A percentile compares a stretch with the other conserved stretches of the same genome.
Evolutionary conservation across 768 basidiomycete genomes (phyloP).

Genomic region (Boletus subparvulus): DNA sequence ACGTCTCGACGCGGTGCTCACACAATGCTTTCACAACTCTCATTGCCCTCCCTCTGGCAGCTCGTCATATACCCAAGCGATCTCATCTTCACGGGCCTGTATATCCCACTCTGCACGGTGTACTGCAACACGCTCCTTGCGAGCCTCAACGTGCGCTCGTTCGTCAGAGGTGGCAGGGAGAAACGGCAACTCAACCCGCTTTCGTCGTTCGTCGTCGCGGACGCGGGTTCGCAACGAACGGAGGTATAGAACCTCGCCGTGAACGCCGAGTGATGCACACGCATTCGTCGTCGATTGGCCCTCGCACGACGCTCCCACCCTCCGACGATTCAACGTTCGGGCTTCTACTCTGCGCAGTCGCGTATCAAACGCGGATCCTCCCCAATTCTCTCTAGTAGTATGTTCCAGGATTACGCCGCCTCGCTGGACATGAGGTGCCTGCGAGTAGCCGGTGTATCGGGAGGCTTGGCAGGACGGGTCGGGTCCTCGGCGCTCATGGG

Average conservation of each 20-base stretch:
- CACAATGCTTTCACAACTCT: not conserved
- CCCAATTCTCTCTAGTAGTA: not conserved
- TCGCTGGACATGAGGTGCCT: no score
- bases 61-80: conserved; percentile 25
- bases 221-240: not conserved
- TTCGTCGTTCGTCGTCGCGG: not conserved
- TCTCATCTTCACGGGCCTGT: conserved; percentile 25
- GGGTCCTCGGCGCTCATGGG: no score
- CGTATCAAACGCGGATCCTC: not conserved
- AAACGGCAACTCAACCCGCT: not conserved
- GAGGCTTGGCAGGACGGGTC: no score
- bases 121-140: conserved; percentile 37
- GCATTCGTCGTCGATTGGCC: not conserved
- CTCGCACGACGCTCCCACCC: no score
- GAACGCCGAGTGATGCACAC: no score
- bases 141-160: conserved; percentile 31
- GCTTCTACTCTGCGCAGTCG: not conserved
- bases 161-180: conserved; percentile 4
- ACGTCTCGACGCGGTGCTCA: not conserved
- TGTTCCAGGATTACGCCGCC: no score
- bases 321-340: not conserved
- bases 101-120: conserved; percentile 32
- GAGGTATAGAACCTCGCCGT: not conserved
- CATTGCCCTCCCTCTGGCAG: conserved; percentile 3
- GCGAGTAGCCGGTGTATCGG: no score